Evolutionary conservation across 208 protist genomes (phyloP).

Genomic region (Acanthamoeba healyi): DNA sequence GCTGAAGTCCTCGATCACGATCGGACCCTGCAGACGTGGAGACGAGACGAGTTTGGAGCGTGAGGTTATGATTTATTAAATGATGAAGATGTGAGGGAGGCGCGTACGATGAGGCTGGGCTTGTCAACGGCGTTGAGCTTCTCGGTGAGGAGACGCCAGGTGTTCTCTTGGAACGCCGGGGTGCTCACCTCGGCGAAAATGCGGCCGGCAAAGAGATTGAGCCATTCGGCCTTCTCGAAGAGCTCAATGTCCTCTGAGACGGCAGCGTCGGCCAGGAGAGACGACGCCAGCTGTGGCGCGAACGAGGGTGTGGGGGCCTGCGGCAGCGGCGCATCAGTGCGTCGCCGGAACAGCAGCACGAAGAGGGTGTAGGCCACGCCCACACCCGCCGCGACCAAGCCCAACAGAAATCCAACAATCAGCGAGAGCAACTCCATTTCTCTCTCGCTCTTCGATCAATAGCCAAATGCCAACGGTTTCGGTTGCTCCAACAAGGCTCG

Average conservation of each 20-base stretch:
- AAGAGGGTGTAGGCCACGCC: slow-evolving; percentile 20
- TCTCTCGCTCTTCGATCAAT: background rate
- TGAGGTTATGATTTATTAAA: too few species aligned
- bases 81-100: background rate
- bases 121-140: slow-evolving; percentile 39
- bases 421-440: background rate
- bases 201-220: slow-evolving; percentile 42
- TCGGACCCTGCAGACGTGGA: background rate
- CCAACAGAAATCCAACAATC: background rate
- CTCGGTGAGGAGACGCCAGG: slow-evolving; percentile 9
- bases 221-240: slow-evolving; percentile 22
- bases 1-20: slow-evolving; percentile 29
- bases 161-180: background rate
- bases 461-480: too few species aligned
- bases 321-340: slow-evolving; percentile 12
- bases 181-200: slow-evolving; percentile 29
- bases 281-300: background rate
- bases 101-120: slow-evolving; percentile 35
- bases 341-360: slow-evolving; percentile 25
- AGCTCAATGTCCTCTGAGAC: background rate
- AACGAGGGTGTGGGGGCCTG: slow-evolving; percentile 10
- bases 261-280: background rate
- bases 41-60: too few species aligned
- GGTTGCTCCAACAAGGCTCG: too few species aligned
- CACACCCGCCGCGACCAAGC: background rate